These are phyloP conservation scores for bread wheat (Triticum aestivum) DNA, from an alignment of 176 grass and related monocot species.

Conservation along the genomic window IWGSC_CS_RefSeq_v2.1 NC_057803.1:614286678-614287177, in stretches of 20 bases:
- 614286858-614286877: neutral
- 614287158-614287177: neutral
- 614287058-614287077: neutral
- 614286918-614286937: neutral
- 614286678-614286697: neutral
- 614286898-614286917: neutral
- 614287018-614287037: neutral
- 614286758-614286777: neutral
- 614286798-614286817: neutral
- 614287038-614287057: neutral
- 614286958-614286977: neutral
- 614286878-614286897: neutral
- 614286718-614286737: neutral
- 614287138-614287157: neutral
- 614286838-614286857: neutral
- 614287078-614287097: neutral
- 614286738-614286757: neutral
- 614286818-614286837: neutral
- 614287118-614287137: neutral
- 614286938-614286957: neutral
- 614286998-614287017: neutral
- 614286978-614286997: neutral
- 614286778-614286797: neutral
- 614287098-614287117: neutral
- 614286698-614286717: neutral